Percentiles rank a stretch among this genome's conserved stretches.
These are phyloP conservation scores for Chrysochromulina parva DNA, from an alignment of 78 protist species.

Conservation along the genomic window DNA sequence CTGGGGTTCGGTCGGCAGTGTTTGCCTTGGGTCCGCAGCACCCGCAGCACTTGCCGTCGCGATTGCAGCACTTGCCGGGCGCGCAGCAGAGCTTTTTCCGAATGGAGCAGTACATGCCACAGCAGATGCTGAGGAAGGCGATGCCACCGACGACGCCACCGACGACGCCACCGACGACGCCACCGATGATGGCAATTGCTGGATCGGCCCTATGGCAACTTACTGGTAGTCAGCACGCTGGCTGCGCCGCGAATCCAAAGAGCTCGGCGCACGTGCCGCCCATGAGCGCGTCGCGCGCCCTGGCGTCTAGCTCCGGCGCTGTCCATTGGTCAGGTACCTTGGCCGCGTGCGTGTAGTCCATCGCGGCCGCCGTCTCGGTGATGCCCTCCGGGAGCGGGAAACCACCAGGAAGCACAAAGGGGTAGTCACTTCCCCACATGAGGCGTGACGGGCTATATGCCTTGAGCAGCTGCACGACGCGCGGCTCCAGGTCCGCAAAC, in stretches of 20 bases:
- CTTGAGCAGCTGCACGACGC: not conserved
- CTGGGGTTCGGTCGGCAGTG: too few species aligned
- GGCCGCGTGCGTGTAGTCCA: not conserved
- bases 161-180: too few species aligned
- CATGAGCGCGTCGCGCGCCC: not conserved
- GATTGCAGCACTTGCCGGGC: too few species aligned
- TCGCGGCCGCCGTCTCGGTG: not conserved
- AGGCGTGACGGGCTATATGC: not conserved
- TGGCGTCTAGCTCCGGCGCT: not conserved
- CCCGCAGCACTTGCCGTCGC: too few species aligned
- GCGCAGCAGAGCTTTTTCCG: too few species aligned
- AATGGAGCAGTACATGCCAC: too few species aligned
- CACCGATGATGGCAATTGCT: too few species aligned
- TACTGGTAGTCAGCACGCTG: too few species aligned
- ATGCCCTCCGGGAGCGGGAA: not conserved
- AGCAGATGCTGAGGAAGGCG: too few species aligned
- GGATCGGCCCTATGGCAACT: too few species aligned
- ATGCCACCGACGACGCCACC: too few species aligned
- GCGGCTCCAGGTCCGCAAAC: not conserved
- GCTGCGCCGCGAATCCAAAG: not conserved
- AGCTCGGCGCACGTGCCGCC: not conserved
- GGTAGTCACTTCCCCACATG: constrained; percentile 1
- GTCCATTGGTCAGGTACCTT: not conserved
- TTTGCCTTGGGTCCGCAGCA: too few species aligned
- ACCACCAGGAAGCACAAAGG: not conserved